Percentiles rank a stretch among this genome's conserved stretches.
Conservation (phyloP, 1,284 basidiomycete species). For the Ustilago sp. region DNA sequence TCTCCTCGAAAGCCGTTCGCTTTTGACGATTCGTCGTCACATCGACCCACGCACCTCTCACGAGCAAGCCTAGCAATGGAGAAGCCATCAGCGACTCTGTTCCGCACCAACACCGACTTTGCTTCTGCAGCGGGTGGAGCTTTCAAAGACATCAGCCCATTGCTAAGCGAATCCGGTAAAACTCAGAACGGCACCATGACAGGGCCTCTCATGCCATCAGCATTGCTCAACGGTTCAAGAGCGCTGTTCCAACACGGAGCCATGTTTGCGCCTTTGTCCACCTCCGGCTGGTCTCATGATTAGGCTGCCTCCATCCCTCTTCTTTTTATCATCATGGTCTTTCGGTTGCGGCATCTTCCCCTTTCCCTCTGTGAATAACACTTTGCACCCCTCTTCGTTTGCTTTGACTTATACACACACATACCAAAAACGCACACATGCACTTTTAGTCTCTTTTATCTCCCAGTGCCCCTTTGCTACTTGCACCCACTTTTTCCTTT, state of each 20-base stretch:
- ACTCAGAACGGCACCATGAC: slow-evolving; percentile 42
- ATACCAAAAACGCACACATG: slow-evolving; percentile 16
- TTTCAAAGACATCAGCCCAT: slow-evolving; percentile 31
- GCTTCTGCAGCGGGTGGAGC: slow-evolving; percentile 13
- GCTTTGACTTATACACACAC: not conserved
- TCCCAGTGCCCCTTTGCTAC: not conserved
- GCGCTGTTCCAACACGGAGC: slow-evolving; percentile 39
- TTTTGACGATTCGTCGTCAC: slow-evolving; percentile 2
- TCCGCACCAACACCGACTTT: slow-evolving; percentile 38
- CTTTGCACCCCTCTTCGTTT: not conserved
- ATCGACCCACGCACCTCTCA: slow-evolving; percentile 21
- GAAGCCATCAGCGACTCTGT: slow-evolving; percentile 22
- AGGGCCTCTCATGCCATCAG: slow-evolving; percentile 46
- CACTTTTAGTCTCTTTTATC: not conserved
- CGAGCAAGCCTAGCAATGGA: slow-evolving; percentile 38
- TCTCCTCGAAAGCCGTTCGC: slow-evolving; percentile 11
- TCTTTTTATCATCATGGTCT: not conserved
- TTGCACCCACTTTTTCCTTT: not conserved
- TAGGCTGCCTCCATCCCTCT: slow-evolving; percentile 1
- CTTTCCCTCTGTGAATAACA: slow-evolving; percentile 13
- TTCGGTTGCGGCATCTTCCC: not conserved
- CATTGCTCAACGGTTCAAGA: slow-evolving; percentile 40
- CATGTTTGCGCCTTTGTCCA: slow-evolving; percentile 44
- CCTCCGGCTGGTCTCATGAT: slow-evolving; percentile 30
- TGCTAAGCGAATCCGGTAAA: slow-evolving; percentile 40